Evolutionary conservation across 768 basidiomycete species (phyloP).

Genomic region (Tylopilus plumbeoviolaceoides): DNA sequence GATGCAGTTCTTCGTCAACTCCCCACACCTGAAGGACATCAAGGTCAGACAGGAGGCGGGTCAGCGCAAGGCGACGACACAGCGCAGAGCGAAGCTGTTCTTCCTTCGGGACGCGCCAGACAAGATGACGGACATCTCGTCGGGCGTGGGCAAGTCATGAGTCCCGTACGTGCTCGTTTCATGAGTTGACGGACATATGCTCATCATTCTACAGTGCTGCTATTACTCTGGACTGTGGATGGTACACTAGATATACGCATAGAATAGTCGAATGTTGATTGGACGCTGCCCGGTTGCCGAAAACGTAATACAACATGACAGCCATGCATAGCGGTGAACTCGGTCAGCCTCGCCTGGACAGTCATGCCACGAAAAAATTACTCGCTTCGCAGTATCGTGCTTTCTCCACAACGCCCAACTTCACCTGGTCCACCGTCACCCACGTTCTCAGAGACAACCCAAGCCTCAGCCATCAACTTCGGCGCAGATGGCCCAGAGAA

Average conservation of each 20-base stretch:
- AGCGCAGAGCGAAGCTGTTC: slow-evolving; percentile 77
- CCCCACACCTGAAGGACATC: slow-evolving; percentile 85
- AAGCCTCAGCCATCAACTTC: slow-evolving; percentile 74
- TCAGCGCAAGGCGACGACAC: slow-evolving; percentile 42
- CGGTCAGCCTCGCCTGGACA: slow-evolving; percentile 10
- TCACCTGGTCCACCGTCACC: slow-evolving; percentile 72
- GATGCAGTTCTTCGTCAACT: slow-evolving; percentile 84
- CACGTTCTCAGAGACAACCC: slow-evolving; percentile 78
- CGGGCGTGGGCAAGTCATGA: slow-evolving; percentile 34
- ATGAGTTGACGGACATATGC: background rate
- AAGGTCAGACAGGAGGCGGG: slow-evolving; percentile 65
- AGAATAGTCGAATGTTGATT: slow-evolving; percentile 6
- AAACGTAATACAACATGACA: slow-evolving; percentile 16
- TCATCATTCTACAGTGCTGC: slow-evolving; percentile 8
- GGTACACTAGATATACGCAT: slow-evolving; percentile 2
- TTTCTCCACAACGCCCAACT: slow-evolving; percentile 42
- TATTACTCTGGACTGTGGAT: background rate
- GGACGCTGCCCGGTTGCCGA: slow-evolving; percentile 7
- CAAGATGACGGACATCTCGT: slow-evolving; percentile 76
- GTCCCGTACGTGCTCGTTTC: slow-evolving; percentile 2
- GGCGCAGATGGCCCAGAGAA: slow-evolving; percentile 71
- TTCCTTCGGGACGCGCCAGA: slow-evolving; percentile 80
- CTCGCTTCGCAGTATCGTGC: slow-evolving; percentile 51
- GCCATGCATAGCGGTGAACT: slow-evolving; percentile 11
- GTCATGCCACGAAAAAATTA: slow-evolving; percentile 50